Evolutionary conservation across 2,329 filamentous ascomycete species (phyloP), one percentile per base, ranked within the genome.

Genomic region (Clarireedia sp.): DNA sequence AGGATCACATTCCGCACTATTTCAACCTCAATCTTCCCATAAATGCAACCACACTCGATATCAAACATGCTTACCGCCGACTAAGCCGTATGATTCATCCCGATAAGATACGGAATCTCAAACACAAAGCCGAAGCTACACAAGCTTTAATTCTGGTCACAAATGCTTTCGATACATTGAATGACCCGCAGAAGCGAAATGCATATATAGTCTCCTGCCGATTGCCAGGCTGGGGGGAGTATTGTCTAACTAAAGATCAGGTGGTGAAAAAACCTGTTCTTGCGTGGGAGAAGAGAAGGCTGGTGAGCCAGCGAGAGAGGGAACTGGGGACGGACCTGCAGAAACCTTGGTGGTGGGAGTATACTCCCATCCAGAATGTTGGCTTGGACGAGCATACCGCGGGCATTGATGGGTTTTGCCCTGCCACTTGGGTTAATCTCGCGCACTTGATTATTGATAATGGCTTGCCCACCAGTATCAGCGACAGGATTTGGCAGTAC

Each of bases 381-480:
- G 29, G 29, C 10, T 10, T 1, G 0, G 26, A 23, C 10, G 6
- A n/a, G 14, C 3, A 38, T 3, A 37, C n/a, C 17, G 1, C 17
- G 2, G 17, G 14, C 16, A 5, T 19, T n/a, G 9, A 7, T 19
- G 17, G 5, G 1, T 43, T 50, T 29, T 55, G 46, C 26, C n/a
- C 46, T 3, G 37, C 37, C 9, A 55, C 52, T 23, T 55, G 52
- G 52, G 52, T 55, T 16, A 55, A 55, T 37, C 37, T 36, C 19
- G 52, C 12, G 10, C 52, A 55, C 37, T 6, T 55, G 4, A 5
- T 55, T 24, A 19, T 50, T 3, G 46, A 55, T 19, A 55, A 55
- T 3, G 23, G 14, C 2, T 24, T 55, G 7, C 38, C 52, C 19
- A 19, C n/a, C 14, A 37, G 7, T 8, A 10, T 50, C 12, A 50